A percentile compares a stretch with the other conserved stretches of the same genome.
phyloP scores from a whole-genome alignment of 345 rosid species.

The Balakata baccata region DNA sequence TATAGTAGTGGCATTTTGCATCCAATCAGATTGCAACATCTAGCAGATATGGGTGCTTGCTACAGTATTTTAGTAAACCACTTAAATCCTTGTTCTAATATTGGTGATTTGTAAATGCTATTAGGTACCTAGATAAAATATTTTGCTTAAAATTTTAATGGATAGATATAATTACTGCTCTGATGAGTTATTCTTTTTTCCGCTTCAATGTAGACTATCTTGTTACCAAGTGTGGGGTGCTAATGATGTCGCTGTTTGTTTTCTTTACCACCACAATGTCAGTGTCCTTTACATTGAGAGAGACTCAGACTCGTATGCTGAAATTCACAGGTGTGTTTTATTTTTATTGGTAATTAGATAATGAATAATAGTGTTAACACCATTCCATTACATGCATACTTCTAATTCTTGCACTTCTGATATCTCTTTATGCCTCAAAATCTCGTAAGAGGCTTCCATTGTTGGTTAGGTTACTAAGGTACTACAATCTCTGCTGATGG shows the following conservation, averaged over 20 bases:
- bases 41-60: neutral
- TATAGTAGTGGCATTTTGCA: too few species aligned
- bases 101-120: neutral
- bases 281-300: conserved; percentile 94
- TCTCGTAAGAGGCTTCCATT: conserved; percentile 4
- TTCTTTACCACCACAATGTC: conserved; percentile 99
- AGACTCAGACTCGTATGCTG: conserved; percentile 98
- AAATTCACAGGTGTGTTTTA: conserved; percentile 75
- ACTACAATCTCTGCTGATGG: neutral
- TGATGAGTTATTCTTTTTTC: conserved; percentile 14
- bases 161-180: conserved; percentile 1
- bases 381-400: neutral
- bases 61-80: neutral
- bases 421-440: neutral
- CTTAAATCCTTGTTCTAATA: neutral
- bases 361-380: conserved; percentile 10
- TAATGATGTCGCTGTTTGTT: conserved; percentile 97
- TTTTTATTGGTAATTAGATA: conserved; percentile 2
- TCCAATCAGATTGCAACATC: neutral
- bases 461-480: conserved; percentile 1
- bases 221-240: conserved; percentile 97
- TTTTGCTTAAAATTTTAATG: neutral
- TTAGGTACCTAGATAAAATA: neutral
- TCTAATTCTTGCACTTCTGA: too few species aligned
- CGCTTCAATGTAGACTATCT: conserved; percentile 70